Percentiles rank a stretch among this genome's conserved stretches.
phyloP scores from a whole-genome alignment of 1,284 basidiomycete genomes.

The Chiua sp. region DNA sequence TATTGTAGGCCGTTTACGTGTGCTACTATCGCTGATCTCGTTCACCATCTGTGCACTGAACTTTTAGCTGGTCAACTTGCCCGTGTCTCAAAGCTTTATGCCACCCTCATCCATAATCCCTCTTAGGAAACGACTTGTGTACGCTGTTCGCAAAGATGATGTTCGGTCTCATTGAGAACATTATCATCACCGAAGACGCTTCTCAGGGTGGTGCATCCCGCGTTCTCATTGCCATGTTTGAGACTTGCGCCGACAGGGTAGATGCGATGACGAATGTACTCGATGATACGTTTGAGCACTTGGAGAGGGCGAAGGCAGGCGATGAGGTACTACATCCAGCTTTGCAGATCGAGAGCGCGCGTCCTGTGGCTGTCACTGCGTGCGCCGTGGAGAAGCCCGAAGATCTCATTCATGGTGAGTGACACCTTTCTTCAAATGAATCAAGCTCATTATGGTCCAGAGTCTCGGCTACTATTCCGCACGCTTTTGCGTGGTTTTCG shows the following conservation, averaged over 20 bases:
- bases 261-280: conserved; percentile 80
- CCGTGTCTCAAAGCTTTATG: conserved; percentile 86
- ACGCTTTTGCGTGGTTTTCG: conserved; percentile 93
- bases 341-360: conserved; percentile 75
- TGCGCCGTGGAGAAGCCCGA: conserved; percentile 82
- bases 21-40: conserved; percentile 91
- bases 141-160: conserved; percentile 95
- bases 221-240: conserved; percentile 78
- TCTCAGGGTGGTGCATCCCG: conserved; percentile 68
- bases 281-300: conserved; percentile 55
- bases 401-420: conserved; percentile 70
- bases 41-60: conserved; percentile 91
- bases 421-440: background rate
- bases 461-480: conserved; percentile 87
- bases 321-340: conserved; percentile 50
- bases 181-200: conserved; percentile 78
- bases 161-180: conserved; percentile 88
- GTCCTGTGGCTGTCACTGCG: conserved; percentile 76
- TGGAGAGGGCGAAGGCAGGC: conserved; percentile 56
- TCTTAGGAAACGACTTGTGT: conserved; percentile 83
- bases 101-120: conserved; percentile 90
- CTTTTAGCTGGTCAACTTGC: conserved; percentile 82
- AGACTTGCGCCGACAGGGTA: conserved; percentile 88
- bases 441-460: conserved; percentile 45
- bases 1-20: conserved; percentile 78